phyloP scores from a whole-genome alignment of 805 yeast species.

The Yarrowia sp. region DNA sequence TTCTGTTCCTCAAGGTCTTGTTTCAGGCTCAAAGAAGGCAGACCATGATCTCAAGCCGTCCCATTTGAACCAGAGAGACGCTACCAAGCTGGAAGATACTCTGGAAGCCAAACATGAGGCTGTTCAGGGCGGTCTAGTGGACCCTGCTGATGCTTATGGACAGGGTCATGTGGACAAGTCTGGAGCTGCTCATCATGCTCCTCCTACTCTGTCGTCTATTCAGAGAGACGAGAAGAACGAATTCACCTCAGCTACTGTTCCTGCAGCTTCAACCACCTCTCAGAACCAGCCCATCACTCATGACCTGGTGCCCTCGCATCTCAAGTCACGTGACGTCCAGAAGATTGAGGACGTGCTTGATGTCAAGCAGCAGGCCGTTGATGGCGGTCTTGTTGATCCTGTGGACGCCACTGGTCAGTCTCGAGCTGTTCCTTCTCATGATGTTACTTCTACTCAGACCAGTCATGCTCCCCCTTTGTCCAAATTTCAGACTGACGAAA shows the following conservation, averaged over 20 bases:
- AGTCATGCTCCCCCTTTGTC: background rate
- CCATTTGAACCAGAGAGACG: background rate
- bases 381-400: constrained; percentile 5
- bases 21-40: background rate
- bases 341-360: constrained; percentile 9
- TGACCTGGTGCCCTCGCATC: background rate
- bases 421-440: background rate
- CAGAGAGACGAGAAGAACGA: constrained; percentile 1
- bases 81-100: background rate
- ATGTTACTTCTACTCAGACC: background rate
- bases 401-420: constrained; percentile 7
- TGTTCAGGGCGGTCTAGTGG: constrained; percentile 1
- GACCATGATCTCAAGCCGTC: background rate
- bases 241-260: background rate
- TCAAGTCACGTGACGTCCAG: background rate
- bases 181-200: background rate
- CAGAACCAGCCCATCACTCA: constrained; percentile 5
- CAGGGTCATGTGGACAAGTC: background rate
- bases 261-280: background rate
- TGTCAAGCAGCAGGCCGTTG: constrained; percentile 9
- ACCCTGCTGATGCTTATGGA: background rate
- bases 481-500: background rate
- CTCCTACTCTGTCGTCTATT: background rate
- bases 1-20: background rate
- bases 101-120: background rate